These are phyloP conservation scores for Tylopilus sp. DNA, from an alignment of 1,284 basidiomycete species.

Conservation along the genomic window DNA sequence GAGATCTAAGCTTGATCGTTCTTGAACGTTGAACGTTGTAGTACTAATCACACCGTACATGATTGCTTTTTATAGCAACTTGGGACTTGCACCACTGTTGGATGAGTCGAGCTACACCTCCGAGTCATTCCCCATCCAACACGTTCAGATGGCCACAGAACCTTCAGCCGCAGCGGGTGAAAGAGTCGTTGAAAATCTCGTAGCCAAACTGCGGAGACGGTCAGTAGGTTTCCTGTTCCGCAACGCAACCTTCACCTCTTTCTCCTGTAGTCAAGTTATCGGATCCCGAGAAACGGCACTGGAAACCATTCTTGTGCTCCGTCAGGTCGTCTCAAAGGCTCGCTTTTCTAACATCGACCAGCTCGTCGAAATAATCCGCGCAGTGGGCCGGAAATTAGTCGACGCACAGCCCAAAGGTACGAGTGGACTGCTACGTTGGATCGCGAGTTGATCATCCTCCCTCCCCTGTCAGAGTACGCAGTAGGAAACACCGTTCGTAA, in stretches of 20 bases:
- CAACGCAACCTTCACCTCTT: background rate
- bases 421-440: conserved; percentile 9
- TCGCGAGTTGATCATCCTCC: conserved; percentile 1
- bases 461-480: conserved; percentile 66
- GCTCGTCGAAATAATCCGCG: conserved; percentile 74
- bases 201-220: conserved; percentile 63
- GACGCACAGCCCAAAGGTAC: conserved; percentile 91
- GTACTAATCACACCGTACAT: no score
- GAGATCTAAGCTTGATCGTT: no score
- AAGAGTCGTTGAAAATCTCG: conserved; percentile 60
- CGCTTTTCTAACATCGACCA: conserved; percentile 86
- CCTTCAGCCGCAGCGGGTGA: conserved; percentile 39
- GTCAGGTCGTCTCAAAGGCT: conserved; percentile 84
- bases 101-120: background rate
- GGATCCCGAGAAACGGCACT: conserved; percentile 85
- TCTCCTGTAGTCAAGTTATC: conserved; percentile 68
- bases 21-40: no score
- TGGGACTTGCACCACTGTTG: no score
- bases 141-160: conserved; percentile 40
- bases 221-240: conserved; percentile 35
- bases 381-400: conserved; percentile 74
- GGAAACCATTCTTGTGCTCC: conserved; percentile 82
- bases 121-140: background rate
- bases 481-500: conserved; percentile 92
- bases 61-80: conserved; percentile 19